Percentiles rank a stretch among this genome's conserved stretches.
Evolutionary conservation across 106 monocot species (phyloP).

Genomic region (Alisma plantagoaquatica): DNA sequence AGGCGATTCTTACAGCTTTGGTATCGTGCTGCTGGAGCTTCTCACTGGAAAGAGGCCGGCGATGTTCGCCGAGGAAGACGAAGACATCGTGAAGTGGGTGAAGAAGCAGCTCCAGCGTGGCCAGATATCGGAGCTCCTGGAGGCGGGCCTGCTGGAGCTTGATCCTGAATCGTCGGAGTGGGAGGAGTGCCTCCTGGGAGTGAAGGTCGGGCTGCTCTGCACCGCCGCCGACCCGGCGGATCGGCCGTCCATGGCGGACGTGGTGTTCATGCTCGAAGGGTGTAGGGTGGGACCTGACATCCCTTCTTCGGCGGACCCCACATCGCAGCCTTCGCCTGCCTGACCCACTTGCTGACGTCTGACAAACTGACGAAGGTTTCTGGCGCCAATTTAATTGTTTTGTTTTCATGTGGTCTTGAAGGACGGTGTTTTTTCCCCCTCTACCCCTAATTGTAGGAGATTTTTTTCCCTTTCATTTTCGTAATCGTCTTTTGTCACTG

Average conservation of each 20-base stretch:
- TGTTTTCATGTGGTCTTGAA: too few relatives aligned
- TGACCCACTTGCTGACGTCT: too few relatives aligned
- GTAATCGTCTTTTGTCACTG: too few relatives aligned
- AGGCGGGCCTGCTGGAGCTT: slow-evolving; percentile 82
- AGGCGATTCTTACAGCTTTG: slow-evolving; percentile 92
- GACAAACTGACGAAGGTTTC: too few relatives aligned
- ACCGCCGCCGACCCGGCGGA: slow-evolving; percentile 67
- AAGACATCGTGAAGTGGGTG: slow-evolving; percentile 96
- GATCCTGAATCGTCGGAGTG: slow-evolving; percentile 93
- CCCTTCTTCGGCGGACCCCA: slow-evolving; percentile 80
- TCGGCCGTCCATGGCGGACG: slow-evolving; percentile 66
- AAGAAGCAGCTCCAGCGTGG: slow-evolving; percentile 86
- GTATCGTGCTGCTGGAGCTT: slow-evolving; percentile 87
- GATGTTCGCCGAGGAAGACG: slow-evolving; percentile 44
- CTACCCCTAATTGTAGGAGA: too few relatives aligned
- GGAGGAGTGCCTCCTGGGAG: slow-evolving; percentile 88
- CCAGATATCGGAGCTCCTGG: slow-evolving; percentile 64
- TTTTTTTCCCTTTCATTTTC: too few relatives aligned
- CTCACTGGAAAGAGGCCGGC: slow-evolving; percentile 70
- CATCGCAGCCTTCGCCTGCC: slow-evolving; percentile 53
- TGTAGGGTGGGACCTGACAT: slow-evolving; percentile 79
- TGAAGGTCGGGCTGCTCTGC: slow-evolving; percentile 95
- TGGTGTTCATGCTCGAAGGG: slow-evolving; percentile 97
- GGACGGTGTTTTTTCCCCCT: too few relatives aligned
- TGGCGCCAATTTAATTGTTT: too few relatives aligned